Evolutionary conservation across 495 filamentous ascomycete genomes (phyloP).

Genomic region (Penicillium chermesinum): DNA sequence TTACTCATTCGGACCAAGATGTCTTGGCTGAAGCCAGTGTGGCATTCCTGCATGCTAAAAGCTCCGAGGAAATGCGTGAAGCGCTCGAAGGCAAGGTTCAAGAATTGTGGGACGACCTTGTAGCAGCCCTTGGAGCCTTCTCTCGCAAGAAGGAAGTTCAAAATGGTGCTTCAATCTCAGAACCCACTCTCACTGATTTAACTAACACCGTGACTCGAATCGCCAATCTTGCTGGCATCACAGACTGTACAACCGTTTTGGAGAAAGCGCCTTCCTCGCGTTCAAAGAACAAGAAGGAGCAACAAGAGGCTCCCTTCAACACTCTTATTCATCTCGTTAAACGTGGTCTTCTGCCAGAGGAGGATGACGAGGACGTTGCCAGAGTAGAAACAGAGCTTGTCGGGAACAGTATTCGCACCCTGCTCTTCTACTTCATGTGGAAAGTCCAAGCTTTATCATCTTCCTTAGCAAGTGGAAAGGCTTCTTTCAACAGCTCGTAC

Average conservation of each 20-base stretch:
- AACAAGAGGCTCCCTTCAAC: slow-evolving; percentile 52
- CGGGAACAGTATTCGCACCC: slow-evolving; percentile 61
- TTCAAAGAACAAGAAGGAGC: slow-evolving; percentile 46
- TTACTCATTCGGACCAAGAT: slow-evolving; percentile 76
- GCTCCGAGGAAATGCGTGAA: slow-evolving; percentile 82
- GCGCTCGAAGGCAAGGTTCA: slow-evolving; percentile 72
- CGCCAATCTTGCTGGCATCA: slow-evolving; percentile 74
- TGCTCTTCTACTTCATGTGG: slow-evolving; percentile 95
- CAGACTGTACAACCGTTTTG: slow-evolving; percentile 66
- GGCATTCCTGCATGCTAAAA: slow-evolving; percentile 78
- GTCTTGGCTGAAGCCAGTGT: slow-evolving; percentile 81
- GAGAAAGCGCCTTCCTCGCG: slow-evolving; percentile 49
- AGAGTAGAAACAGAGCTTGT: slow-evolving; percentile 72
- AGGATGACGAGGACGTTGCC: slow-evolving; percentile 58
- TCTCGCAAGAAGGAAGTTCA: slow-evolving; percentile 62
- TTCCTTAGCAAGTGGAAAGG: slow-evolving; percentile 34
- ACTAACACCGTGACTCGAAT: slow-evolving; percentile 79
- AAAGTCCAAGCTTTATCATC: slow-evolving; percentile 54
- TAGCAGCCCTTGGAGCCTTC: slow-evolving; percentile 63
- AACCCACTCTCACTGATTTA: slow-evolving; percentile 59
- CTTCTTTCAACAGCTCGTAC: slow-evolving; percentile 48
- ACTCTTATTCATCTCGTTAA: slow-evolving; percentile 61
- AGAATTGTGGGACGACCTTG: slow-evolving; percentile 77
- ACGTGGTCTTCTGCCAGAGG: slow-evolving; percentile 55
- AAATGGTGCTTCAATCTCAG: slow-evolving; percentile 55